A percentile compares a stretch with the other conserved stretches of the same genome.
phyloP scores from a whole-genome alignment of 2,329 filamentous ascomycete species.

The Xylaria sp. region DNA sequence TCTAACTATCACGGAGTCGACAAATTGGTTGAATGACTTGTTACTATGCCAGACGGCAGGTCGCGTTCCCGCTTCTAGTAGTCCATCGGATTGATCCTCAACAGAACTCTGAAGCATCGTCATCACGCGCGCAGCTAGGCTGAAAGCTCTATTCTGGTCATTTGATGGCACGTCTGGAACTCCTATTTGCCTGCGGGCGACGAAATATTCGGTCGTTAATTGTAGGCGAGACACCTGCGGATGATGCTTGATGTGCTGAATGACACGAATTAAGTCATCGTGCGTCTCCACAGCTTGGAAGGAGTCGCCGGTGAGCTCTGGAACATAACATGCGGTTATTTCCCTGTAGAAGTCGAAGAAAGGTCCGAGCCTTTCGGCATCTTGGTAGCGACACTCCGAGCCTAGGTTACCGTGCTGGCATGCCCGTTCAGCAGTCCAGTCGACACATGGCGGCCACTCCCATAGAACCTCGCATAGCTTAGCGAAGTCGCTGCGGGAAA shows the following conservation, averaged over 20 bases:
- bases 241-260: neutral
- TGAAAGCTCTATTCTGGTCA: constrained; percentile 4
- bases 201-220: neutral
- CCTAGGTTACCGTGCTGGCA: neutral
- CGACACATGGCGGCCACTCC: constrained; percentile 3
- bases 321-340: constrained; percentile 3
- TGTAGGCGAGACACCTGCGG: neutral
- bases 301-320: constrained; percentile 3
- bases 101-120: constrained; percentile 4
- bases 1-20: neutral
- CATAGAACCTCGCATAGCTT: constrained; percentile 1
- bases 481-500: neutral
- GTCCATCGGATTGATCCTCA: neutral
- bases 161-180: neutral
- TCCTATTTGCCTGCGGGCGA: neutral
- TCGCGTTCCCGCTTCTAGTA: neutral
- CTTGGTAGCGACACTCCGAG: neutral
- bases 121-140: constrained; percentile 4
- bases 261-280: constrained; percentile 4
- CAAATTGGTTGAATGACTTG: constrained; percentile 4
- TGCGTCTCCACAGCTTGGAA: neutral
- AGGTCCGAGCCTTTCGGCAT: neutral
- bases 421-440: neutral
- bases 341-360: constrained; percentile 14
- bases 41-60: neutral